Conservation (phyloP, 148 eudicot species). For the Salicornia ramosissima region DNA sequence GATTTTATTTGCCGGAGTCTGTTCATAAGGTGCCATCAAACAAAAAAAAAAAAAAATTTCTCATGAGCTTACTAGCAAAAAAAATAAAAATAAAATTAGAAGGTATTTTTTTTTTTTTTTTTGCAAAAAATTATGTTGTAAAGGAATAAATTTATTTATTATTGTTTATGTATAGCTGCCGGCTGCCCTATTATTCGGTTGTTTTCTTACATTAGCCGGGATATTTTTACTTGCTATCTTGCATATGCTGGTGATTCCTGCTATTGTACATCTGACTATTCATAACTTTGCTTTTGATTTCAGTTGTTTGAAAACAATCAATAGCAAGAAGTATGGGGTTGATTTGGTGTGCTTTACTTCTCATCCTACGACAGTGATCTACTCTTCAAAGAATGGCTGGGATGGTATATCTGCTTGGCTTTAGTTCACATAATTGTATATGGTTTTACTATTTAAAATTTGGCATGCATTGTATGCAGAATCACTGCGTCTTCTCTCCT, state of each 20-base stretch:
- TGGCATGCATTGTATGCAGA: constrained; percentile 38
- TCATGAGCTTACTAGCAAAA: too few species aligned
- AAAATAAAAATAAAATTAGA: too few species aligned
- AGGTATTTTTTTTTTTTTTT: too few species aligned
- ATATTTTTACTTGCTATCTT: neutral
- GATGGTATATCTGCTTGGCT: constrained; percentile 60
- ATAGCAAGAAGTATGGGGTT: constrained; percentile 97
- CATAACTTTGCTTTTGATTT: constrained; percentile 16
- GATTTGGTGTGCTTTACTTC: constrained; percentile 90
- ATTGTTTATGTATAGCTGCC: neutral
- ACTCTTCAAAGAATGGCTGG: constrained; percentile 99
- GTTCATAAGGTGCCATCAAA: too few species aligned
- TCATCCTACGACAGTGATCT: constrained; percentile 95
- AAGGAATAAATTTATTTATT: neutral
- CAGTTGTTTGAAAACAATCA: constrained; percentile 96
- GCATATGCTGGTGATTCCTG: neutral
- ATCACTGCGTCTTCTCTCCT: constrained; percentile 90
- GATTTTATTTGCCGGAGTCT: too few species aligned
- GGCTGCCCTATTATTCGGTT: neutral
- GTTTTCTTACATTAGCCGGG: neutral
- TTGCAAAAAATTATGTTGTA: too few species aligned
- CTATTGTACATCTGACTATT: constrained; percentile 8
- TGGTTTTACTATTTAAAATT: constrained; percentile 4
- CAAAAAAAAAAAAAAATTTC: too few species aligned
- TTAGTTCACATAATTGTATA: neutral